Conservation (phyloP, 2,329 filamentous ascomycete genomes). For the Botrytis tulipae region DNA sequence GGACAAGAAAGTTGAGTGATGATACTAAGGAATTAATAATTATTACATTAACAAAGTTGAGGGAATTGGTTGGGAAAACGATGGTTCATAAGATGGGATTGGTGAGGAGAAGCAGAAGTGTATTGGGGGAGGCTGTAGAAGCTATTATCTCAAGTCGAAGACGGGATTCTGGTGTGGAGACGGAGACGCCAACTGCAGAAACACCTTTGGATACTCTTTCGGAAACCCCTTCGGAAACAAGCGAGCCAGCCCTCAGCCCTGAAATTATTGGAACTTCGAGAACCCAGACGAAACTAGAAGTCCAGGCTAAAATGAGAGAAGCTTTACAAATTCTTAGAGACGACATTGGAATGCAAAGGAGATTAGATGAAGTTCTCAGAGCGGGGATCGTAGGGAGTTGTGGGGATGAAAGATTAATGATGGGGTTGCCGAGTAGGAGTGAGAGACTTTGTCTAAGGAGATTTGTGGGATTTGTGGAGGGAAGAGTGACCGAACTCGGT, state of each 20-base stretch:
- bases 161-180: constrained; percentile 5
- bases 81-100: constrained; percentile 19
- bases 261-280: not conserved
- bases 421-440: constrained; percentile 15
- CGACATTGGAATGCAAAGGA: constrained; percentile 17
- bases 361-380: constrained; percentile 16
- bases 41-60: constrained; percentile 19
- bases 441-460: constrained; percentile 17
- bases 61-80: constrained; percentile 18
- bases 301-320: constrained; percentile 1
- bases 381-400: constrained; percentile 15
- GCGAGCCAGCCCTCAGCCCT: not conserved
- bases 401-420: constrained; percentile 18
- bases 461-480: constrained; percentile 19
- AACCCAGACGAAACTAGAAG: not conserved
- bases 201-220: not conserved
- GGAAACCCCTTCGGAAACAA: not conserved
- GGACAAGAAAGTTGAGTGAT: constrained; percentile 15
- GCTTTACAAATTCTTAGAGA: constrained; percentile 1
- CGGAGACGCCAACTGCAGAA: not conserved
- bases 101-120: constrained; percentile 16
- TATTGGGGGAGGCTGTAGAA: constrained; percentile 9
- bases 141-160: constrained; percentile 5
- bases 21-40: constrained; percentile 19
- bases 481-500: constrained; percentile 13